A percentile compares a stretch with the other conserved stretches of the same genome.
Evolutionary conservation across 148 eudicot genomes (phyloP).

Genomic region (Euryodendron excelsum): DNA sequence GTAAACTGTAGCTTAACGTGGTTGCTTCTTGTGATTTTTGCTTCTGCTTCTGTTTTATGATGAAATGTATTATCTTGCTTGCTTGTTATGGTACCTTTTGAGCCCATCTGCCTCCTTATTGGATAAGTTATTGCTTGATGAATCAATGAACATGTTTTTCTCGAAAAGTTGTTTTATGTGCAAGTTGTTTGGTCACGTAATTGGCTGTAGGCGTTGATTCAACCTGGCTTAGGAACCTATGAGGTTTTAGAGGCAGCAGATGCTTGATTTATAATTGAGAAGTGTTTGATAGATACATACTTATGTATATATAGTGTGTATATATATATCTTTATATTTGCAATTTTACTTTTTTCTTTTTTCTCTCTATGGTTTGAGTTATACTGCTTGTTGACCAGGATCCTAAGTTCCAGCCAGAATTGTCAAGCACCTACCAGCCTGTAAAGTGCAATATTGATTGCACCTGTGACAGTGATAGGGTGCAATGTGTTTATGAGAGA

Average conservation of each 20-base stretch:
- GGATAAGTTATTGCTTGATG: background rate
- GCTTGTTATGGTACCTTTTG: background rate
- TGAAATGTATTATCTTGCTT: background rate
- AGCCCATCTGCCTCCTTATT: background rate
- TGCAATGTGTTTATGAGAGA: constrained; percentile 75
- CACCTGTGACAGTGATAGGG: constrained; percentile 55
- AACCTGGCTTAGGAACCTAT: background rate
- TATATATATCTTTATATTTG: background rate
- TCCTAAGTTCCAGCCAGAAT: constrained; percentile 80
- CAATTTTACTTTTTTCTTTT: background rate
- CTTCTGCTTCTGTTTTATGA: background rate
- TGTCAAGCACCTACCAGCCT: constrained; percentile 71
- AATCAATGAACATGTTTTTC: background rate
- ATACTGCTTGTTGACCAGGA: constrained; percentile 46
- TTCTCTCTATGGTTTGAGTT: background rate
- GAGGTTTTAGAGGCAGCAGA: background rate
- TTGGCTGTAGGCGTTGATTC: background rate
- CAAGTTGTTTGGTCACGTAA: background rate
- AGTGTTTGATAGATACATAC: background rate
- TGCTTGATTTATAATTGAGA: background rate
- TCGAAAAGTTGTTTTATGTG: background rate
- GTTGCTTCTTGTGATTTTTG: background rate
- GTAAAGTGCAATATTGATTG: constrained; percentile 84
- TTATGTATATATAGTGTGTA: background rate
- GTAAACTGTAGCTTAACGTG: background rate